A percentile compares a stretch with the other conserved stretches of the same genome.
These are phyloP conservation scores for Camellia granthamiana DNA, from an alignment of 148 eudicot species.

Conservation along the genomic window DNA sequence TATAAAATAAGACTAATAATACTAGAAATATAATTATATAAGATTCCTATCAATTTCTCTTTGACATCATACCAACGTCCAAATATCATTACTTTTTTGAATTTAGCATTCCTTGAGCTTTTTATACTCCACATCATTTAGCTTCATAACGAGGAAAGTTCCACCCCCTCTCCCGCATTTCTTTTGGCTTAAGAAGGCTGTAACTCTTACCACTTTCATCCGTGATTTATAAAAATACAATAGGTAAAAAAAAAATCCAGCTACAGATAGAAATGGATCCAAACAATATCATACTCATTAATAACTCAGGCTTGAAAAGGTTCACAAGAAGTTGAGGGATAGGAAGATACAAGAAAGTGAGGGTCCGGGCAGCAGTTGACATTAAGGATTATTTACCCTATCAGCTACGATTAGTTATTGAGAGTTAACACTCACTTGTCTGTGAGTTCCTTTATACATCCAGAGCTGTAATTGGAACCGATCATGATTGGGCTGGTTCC, in stretches of 20 bases:
- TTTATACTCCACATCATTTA: background rate
- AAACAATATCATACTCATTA: background rate
- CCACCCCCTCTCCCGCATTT: background rate
- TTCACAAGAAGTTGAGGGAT: background rate
- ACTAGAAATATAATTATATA: too few relatives aligned
- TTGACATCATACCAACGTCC: too few relatives aligned
- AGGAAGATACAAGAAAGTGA: background rate
- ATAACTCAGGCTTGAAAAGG: background rate
- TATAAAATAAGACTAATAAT: too few relatives aligned
- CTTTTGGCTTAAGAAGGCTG: background rate
- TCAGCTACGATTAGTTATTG: background rate
- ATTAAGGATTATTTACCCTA: background rate
- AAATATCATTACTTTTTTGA: too few relatives aligned
- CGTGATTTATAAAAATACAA: background rate
- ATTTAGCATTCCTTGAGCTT: too few relatives aligned
- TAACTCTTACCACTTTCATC: conserved; percentile 4
- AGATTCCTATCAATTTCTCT: too few relatives aligned
- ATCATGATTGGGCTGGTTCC: too few relatives aligned
- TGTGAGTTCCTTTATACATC: background rate
- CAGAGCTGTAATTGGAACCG: too few relatives aligned
- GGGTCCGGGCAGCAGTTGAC: background rate
- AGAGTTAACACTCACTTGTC: too few relatives aligned
- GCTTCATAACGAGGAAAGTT: background rate
- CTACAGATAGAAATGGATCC: background rate
- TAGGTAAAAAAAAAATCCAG: background rate